Conservation (phyloP, 192 early-diverging fungal genomes). For the Backusella parvicylindrica region DNA sequence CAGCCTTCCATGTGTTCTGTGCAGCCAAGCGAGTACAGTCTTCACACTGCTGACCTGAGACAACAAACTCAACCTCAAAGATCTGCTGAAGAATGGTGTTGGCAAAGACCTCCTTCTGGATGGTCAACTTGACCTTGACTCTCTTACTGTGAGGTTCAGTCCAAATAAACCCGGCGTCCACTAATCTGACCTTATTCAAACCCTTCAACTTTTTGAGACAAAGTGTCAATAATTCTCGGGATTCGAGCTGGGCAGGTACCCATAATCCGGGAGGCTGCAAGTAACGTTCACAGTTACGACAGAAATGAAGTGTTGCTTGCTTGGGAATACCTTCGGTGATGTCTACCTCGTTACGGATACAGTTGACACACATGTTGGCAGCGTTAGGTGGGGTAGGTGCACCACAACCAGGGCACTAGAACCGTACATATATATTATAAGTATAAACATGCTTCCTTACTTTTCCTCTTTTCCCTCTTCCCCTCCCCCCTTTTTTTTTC, state of each 20-base stretch:
- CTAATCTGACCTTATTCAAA: slow-evolving; percentile 86
- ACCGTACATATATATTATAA: not conserved
- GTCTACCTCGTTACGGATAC: slow-evolving; percentile 94
- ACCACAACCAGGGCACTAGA: slow-evolving; percentile 65
- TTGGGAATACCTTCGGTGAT: slow-evolving; percentile 99
- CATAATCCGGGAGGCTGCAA: slow-evolving; percentile 93
- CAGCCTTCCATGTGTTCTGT: slow-evolving; percentile 97
- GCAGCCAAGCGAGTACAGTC: slow-evolving; percentile 95
- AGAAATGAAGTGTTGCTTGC: slow-evolving; percentile 93
- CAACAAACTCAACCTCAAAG: slow-evolving; percentile 94
- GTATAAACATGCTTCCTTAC: not conserved
- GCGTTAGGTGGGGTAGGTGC: slow-evolving; percentile 93
- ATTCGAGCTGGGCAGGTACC: slow-evolving; percentile 86
- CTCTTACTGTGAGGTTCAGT: slow-evolving; percentile 87
- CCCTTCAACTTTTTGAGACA: slow-evolving; percentile 93
- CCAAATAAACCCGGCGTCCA: slow-evolving; percentile 98
- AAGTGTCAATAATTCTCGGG: slow-evolving; percentile 84
- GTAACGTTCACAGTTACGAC: slow-evolving; percentile 96
- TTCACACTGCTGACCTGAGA: slow-evolving; percentile 90
- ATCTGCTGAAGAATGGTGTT: slow-evolving; percentile 94
- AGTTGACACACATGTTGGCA: slow-evolving; percentile 98
- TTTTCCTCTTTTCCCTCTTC: not conserved
- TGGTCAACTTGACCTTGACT: slow-evolving; percentile 96
- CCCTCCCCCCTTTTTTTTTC: not conserved
- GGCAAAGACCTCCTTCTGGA: slow-evolving; percentile 97